These are phyloP conservation scores for Boletellus sp. DNA, from an alignment of 768 basidiomycete genomes.

Conservation along the genomic window DNA sequence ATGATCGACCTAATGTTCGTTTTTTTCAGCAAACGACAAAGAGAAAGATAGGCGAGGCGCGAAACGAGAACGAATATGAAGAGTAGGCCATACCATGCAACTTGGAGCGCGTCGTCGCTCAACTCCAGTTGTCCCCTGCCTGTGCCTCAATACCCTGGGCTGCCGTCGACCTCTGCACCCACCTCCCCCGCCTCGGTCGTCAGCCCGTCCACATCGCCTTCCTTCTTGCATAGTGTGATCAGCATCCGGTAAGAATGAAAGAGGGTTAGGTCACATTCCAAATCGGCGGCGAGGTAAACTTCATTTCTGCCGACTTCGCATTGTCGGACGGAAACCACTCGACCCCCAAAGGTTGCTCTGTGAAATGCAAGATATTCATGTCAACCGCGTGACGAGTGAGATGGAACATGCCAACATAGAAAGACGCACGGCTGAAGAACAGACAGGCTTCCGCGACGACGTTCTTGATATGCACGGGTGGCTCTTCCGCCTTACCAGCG, in stretches of 20 bases:
- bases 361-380: too few species aligned
- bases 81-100: conserved; percentile 89
- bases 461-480: conserved; percentile 90
- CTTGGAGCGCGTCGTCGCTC: conserved; percentile 71
- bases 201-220: conserved; percentile 36
- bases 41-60: too few species aligned
- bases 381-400: too few species aligned
- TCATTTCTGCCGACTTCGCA: conserved; percentile 95
- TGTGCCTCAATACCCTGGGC: conserved; percentile 71
- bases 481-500: conserved; percentile 96
- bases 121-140: conserved; percentile 77
- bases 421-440: conserved; percentile 66
- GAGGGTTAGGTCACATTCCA: conserved; percentile 90
- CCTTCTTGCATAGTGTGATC: conserved; percentile 66
- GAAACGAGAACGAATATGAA: not conserved
- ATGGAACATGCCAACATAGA: too few species aligned
- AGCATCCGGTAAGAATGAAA: conserved; percentile 96
- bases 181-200: conserved; percentile 55
- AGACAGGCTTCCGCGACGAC: conserved; percentile 79
- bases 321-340: conserved; percentile 86
- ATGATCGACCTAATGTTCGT: conserved; percentile 84
- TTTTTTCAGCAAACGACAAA: too few species aligned
- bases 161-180: conserved; percentile 54
- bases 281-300: conserved; percentile 94
- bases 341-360: conserved; percentile 65